Percentiles rank a stretch among this genome's conserved stretches.
Evolutionary conservation across 2,329 filamentous ascomycete genomes (phyloP).

Genomic region (Xylariaceae sp.): DNA sequence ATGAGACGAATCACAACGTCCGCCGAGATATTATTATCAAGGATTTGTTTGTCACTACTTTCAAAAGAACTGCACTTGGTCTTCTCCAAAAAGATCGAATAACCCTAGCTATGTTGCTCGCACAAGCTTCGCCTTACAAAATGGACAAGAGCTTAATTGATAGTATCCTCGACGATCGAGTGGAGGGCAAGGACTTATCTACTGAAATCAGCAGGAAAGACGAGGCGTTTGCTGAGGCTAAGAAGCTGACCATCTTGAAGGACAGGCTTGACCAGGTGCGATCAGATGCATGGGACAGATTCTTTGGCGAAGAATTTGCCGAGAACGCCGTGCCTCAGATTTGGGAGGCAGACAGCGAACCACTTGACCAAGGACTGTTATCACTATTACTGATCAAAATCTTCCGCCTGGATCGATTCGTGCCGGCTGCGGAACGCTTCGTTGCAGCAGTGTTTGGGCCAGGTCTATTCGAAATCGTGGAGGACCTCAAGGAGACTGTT

Average conservation of each 20-base stretch:
- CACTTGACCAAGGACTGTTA: conserved; percentile 71
- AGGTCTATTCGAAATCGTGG: conserved; percentile 75
- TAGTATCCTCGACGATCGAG: conserved; percentile 71
- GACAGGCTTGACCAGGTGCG: conserved; percentile 61
- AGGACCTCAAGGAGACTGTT: conserved; percentile 82
- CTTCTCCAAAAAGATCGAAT: conserved; percentile 91
- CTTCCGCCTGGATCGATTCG: conserved; percentile 91
- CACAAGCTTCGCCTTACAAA: conserved; percentile 90
- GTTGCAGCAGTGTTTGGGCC: conserved; percentile 80
- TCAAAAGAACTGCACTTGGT: conserved; percentile 88
- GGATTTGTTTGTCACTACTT: conserved; percentile 86
- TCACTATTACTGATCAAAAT: conserved; percentile 90
- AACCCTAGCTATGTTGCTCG: conserved; percentile 89
- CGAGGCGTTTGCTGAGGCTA: conserved; percentile 64
- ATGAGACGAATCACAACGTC: conserved; percentile 68
- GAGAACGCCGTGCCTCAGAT: conserved; percentile 77
- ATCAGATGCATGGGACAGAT: conserved; percentile 68
- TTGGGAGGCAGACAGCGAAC: conserved; percentile 62
- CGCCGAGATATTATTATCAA: conserved; percentile 87
- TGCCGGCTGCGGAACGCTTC: conserved; percentile 89
- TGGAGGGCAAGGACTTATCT: conserved; percentile 75
- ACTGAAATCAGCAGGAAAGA: conserved; percentile 60
- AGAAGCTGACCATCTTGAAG: conserved; percentile 69
- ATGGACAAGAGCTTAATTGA: conserved; percentile 93
- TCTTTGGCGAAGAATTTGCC: conserved; percentile 80